A percentile compares a stretch with the other conserved stretches of the same genome.
These are phyloP conservation scores for Isoetes engelmannii DNA, from an alignment of 83 land plant genomes.

Conservation along the genomic window DNA sequence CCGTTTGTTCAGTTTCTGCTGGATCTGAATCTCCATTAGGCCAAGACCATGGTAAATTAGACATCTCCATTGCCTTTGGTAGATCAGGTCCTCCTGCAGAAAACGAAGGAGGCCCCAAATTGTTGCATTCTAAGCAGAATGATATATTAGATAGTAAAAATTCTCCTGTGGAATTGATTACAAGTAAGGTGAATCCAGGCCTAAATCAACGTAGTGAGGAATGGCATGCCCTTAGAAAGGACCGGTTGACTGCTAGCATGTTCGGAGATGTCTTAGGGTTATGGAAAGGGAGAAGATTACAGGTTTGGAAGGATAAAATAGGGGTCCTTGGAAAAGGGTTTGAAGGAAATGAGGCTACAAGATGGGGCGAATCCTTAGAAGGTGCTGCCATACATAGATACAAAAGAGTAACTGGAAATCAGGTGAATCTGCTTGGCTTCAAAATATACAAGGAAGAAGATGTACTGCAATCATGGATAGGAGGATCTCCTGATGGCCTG, in stretches of 20 bases:
- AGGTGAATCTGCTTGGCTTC: slow-evolving; percentile 55
- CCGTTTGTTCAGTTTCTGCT: too few relatives aligned
- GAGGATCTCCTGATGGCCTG: slow-evolving; percentile 83
- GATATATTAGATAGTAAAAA: neutral
- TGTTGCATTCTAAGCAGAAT: too few relatives aligned
- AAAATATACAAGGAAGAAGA: slow-evolving; percentile 41
- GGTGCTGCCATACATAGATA: slow-evolving; percentile 60
- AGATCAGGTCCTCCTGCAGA: too few relatives aligned
- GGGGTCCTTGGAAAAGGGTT: slow-evolving; percentile 24
- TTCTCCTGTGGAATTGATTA: neutral
- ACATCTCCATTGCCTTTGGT: too few relatives aligned
- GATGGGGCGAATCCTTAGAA: slow-evolving; percentile 61
- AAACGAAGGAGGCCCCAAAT: too few relatives aligned
- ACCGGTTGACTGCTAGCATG: slow-evolving; percentile 69
- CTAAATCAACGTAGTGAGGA: slow-evolving; percentile 58
- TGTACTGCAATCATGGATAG: slow-evolving; percentile 49
- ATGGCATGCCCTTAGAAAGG: slow-evolving; percentile 65
- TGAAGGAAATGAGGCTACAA: slow-evolving; percentile 43
- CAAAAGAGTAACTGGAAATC: slow-evolving; percentile 57
- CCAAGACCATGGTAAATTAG: too few relatives aligned
- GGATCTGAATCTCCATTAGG: too few relatives aligned
- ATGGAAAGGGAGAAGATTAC: slow-evolving; percentile 52
- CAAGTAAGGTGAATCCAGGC: neutral
- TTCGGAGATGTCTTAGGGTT: slow-evolving; percentile 73
- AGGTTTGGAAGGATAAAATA: slow-evolving; percentile 72